Conservation (phyloP, 495 filamentous ascomycete species). For the Talaromyces thailandensis region DNA sequence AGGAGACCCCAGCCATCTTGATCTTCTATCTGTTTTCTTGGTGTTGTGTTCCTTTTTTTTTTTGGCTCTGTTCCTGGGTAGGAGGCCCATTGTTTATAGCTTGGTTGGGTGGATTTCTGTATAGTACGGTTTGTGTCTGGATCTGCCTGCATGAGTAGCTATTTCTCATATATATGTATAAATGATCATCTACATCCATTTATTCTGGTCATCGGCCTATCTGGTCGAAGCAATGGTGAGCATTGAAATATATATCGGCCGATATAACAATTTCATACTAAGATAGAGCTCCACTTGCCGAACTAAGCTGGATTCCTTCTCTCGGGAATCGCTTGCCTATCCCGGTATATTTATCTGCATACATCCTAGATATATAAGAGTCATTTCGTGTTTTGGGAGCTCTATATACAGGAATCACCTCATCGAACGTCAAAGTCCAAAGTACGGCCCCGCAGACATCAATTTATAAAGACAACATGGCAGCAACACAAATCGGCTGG, state of each 20-base stretch:
- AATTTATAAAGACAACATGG: background rate
- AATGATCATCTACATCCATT: background rate
- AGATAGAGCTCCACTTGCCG: background rate
- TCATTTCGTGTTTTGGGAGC: background rate
- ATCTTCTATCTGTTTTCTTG: background rate
- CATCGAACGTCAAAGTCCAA: background rate
- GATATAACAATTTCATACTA: background rate
- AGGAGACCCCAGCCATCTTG: background rate
- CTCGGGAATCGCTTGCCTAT: background rate
- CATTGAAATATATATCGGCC: background rate
- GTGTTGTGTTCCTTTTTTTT: background rate
- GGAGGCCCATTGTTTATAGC: background rate
- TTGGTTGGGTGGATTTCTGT: background rate
- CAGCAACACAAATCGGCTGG: slow-evolving; percentile 5
- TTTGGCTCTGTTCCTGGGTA: background rate
- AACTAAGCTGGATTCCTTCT: background rate
- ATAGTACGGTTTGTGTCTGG: background rate
- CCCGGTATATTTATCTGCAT: background rate
- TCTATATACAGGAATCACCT: background rate
- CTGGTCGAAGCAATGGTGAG: background rate
- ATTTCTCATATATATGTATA: background rate
- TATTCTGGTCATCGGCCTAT: background rate
- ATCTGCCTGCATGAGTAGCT: background rate
- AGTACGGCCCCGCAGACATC: too few relatives aligned
- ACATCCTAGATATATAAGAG: background rate